Conservation (phyloP, 495 filamentous ascomycete species). For the Penicillium waksmanii region DNA sequence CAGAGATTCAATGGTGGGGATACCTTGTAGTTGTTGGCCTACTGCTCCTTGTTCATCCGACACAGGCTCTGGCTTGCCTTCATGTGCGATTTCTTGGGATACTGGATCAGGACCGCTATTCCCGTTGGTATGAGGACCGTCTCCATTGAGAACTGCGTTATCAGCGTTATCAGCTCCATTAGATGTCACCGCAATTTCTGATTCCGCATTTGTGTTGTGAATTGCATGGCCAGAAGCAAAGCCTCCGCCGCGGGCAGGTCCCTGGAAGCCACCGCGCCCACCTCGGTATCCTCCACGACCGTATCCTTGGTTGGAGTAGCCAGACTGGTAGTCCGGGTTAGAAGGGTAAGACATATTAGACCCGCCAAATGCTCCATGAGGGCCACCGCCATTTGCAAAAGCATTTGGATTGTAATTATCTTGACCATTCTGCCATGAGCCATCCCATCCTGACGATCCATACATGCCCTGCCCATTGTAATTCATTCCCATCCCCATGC, state of each 20-base stretch:
- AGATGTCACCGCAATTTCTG: constrained; percentile 29
- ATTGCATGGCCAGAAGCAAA: constrained; percentile 31
- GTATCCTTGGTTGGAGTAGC: constrained; percentile 60
- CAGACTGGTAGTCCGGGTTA: constrained; percentile 64
- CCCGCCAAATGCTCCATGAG: constrained; percentile 78
- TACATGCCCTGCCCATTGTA: constrained; percentile 69
- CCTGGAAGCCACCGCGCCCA: constrained; percentile 57
- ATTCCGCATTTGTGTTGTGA: constrained; percentile 41
- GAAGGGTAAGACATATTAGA: constrained; percentile 67
- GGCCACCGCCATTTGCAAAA: constrained; percentile 79
- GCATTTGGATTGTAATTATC: constrained; percentile 69
- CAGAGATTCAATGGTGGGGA: constrained; percentile 51
- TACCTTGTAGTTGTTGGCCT: constrained; percentile 41
- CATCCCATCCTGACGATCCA: constrained; percentile 63
- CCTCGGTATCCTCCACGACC: constrained; percentile 62
- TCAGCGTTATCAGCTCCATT: constrained; percentile 12
- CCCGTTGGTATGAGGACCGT: constrained; percentile 10
- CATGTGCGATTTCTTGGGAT: constrained; percentile 14
- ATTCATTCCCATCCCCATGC: constrained; percentile 81
- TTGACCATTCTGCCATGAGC: constrained; percentile 74
- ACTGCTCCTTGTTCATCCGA: constrained; percentile 16
- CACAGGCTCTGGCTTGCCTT: constrained; percentile 13
- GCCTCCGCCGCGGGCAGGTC: constrained; percentile 30
- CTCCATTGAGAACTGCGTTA: constrained; percentile 6
- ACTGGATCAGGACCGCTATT: constrained; percentile 22